Conservation (phyloP, 306 rosid genomes). For the Citrullus amarus region DNA sequence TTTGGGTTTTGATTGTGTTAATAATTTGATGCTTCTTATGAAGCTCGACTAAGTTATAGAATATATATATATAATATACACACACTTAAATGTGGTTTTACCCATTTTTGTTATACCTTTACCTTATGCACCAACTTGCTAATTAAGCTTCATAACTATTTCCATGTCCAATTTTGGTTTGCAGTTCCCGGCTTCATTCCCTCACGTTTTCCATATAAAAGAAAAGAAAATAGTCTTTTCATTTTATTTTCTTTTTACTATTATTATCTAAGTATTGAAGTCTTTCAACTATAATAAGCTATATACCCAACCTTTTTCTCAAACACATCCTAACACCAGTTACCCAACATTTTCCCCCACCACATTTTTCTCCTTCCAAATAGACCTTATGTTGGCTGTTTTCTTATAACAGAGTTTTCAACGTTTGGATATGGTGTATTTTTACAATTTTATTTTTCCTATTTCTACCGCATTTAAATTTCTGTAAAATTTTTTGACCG, state of each 20-base stretch:
- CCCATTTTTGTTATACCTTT: background rate
- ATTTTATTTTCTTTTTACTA: too few species aligned
- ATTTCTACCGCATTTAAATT: too few species aligned
- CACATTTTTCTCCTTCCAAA: background rate
- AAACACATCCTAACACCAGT: background rate
- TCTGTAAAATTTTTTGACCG: too few species aligned
- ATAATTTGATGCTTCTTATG: conserved; percentile 23
- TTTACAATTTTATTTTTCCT: too few species aligned
- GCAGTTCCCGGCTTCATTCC: too few species aligned
- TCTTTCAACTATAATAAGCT: background rate
- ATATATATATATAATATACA: background rate
- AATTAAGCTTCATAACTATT: background rate
- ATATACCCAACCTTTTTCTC: background rate
- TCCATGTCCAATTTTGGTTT: background rate
- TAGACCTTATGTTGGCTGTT: too few species aligned
- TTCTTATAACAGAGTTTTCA: too few species aligned
- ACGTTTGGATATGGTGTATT: too few species aligned
- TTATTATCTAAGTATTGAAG: too few species aligned
- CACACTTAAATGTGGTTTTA: background rate
- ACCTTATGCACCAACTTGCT: background rate
- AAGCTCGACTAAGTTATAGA: background rate
- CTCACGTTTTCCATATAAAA: background rate
- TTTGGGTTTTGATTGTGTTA: conserved; percentile 20
- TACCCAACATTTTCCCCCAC: background rate
- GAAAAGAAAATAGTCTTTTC: too few species aligned